Conservation (phyloP, 2,329 filamentous ascomycete genomes). For the Xylariaceae sp. region DNA sequence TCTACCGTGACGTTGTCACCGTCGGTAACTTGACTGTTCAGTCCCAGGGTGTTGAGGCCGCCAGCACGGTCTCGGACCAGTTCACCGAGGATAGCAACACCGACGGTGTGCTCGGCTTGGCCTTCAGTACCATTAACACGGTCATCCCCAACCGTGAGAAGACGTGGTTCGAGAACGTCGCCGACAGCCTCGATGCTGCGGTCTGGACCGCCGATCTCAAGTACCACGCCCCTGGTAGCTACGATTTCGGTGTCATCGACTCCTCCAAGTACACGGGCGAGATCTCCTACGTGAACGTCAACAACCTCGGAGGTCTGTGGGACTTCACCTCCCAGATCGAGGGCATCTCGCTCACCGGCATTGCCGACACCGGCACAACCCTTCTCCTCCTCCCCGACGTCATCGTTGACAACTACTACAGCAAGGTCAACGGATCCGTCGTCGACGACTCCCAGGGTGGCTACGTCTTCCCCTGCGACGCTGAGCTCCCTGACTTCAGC, state of each 20-base stretch:
- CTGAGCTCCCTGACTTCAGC: constrained; percentile 44
- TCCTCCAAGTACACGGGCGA: constrained; percentile 25
- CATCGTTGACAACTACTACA: constrained; percentile 49
- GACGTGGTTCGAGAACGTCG: constrained; percentile 28
- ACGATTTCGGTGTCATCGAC: constrained; percentile 35
- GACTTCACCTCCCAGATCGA: constrained; percentile 24
- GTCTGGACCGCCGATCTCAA: constrained; percentile 30
- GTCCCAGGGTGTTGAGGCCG: constrained; percentile 26
- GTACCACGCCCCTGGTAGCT: constrained; percentile 26
- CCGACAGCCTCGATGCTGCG: constrained; percentile 20
- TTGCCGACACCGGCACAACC: constrained; percentile 57
- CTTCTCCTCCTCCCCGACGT: constrained; percentile 41
- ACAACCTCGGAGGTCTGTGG: constrained; percentile 32
- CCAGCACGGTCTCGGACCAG: constrained; percentile 17
- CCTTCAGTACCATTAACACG: constrained; percentile 26
- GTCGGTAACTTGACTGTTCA: constrained; percentile 17
- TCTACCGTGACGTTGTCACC: constrained; percentile 28
- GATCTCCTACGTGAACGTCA: constrained; percentile 29
- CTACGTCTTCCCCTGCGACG: constrained; percentile 48
- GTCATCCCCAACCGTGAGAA: constrained; percentile 19
- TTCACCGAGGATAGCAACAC: constrained; percentile 25
- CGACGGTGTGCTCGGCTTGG: constrained; percentile 28
- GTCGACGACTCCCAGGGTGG: constrained; percentile 39
- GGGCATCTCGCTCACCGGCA: constrained; percentile 37
- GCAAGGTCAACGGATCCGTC: constrained; percentile 39